phyloP scores from a whole-genome alignment of 352 stramenopile genomes.

The Phytophthora hibernalis region DNA sequence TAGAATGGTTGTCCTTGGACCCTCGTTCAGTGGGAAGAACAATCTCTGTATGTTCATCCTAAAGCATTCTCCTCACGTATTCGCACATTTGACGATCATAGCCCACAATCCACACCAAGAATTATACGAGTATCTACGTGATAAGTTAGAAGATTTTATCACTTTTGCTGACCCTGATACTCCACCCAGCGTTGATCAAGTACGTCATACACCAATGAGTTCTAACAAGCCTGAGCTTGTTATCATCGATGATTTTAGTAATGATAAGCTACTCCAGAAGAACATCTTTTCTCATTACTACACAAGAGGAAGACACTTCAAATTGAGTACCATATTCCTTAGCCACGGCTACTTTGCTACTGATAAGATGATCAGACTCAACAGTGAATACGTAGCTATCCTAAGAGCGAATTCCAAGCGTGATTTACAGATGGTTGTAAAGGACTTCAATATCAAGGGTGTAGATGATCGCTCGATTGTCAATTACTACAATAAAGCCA shows the following conservation, averaged over 20 bases:
- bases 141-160: slow-evolving; percentile 33
- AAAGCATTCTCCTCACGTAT: slow-evolving; percentile 10
- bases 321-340: slow-evolving; percentile 13
- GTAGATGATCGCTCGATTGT: too few species aligned
- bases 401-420: slow-evolving; percentile 27
- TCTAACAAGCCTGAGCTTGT: slow-evolving; percentile 27
- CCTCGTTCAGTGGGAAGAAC: slow-evolving; percentile 21
- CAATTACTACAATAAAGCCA: slow-evolving; percentile 2
- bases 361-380: slow-evolving; percentile 3
- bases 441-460: slow-evolving; percentile 25
- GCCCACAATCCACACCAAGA: slow-evolving; percentile 29
- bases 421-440: slow-evolving; percentile 20
- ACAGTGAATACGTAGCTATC: slow-evolving; percentile 7
- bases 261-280: slow-evolving; percentile 20
- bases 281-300: slow-evolving; percentile 9
- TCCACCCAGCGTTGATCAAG: slow-evolving; percentile 13
- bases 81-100: slow-evolving; percentile 21
- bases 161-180: slow-evolving; percentile 17
- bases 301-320: slow-evolving; percentile 5
- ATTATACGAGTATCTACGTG: slow-evolving; percentile 29
- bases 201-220: slow-evolving; percentile 13
- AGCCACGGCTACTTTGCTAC: slow-evolving; percentile 9
- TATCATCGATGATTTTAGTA: slow-evolving; percentile 29
- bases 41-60: neutral
- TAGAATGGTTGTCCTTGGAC: slow-evolving; percentile 25